These are phyloP conservation scores for Tillandsia leiboldiana DNA, from an alignment of 176 grass and related monocot genomes.

Conservation along the genomic window DNA sequence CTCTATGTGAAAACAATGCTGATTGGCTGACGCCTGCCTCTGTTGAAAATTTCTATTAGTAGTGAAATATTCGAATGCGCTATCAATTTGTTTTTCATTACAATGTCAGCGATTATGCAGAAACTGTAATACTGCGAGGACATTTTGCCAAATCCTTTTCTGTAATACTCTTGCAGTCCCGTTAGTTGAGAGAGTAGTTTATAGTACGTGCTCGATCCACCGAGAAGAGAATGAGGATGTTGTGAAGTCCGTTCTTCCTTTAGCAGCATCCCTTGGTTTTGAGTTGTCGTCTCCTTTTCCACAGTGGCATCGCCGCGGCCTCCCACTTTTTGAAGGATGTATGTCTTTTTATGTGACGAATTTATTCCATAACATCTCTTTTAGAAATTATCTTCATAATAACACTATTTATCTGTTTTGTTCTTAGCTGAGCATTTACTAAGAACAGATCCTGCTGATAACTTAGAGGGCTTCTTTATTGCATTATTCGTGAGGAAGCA, in stretches of 20 bases:
- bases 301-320: conserved; percentile 55
- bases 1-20: too few relatives aligned
- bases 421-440: conserved; percentile 60
- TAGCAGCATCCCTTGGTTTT: conserved; percentile 59
- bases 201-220: conserved; percentile 86
- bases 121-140: background rate
- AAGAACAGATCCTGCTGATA: conserved; percentile 64
- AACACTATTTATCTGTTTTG: background rate
- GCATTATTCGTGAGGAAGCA: conserved; percentile 61
- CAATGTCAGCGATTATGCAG: background rate
- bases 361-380: background rate
- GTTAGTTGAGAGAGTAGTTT: conserved; percentile 56
- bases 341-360: conserved; percentile 2
- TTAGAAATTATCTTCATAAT: background rate
- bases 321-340: conserved; percentile 75
- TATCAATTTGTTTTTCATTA: too few relatives aligned
- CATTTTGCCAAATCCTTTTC: background rate
- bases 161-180: conserved; percentile 40
- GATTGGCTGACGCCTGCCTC: too few relatives aligned
- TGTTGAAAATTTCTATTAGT: too few relatives aligned
- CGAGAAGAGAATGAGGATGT: conserved; percentile 92
- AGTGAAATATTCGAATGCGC: too few relatives aligned
- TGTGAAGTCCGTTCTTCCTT: conserved; percentile 50
- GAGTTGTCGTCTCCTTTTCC: conserved; percentile 67
- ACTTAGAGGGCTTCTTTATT: conserved; percentile 85